Conservation (phyloP, 306 rosid species). For the Canavalia gladiata region DNA sequence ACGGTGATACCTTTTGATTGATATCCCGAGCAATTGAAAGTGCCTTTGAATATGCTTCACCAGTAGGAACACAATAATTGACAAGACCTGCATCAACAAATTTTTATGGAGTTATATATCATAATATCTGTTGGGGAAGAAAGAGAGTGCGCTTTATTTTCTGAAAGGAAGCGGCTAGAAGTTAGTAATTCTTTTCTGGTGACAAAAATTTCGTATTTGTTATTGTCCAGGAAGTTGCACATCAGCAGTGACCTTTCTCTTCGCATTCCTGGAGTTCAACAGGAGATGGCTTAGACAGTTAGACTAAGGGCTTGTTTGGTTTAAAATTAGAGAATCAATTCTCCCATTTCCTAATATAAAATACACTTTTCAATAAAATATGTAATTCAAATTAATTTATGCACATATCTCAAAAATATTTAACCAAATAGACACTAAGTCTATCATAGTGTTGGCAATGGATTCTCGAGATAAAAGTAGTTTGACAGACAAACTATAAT, state of each 20-base stretch:
- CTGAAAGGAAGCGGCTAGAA: not conserved
- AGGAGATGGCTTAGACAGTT: not conserved
- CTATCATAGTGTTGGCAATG: conserved; percentile 1
- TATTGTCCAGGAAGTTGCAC: conserved; percentile 20
- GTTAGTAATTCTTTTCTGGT: not conserved
- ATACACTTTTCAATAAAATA: too few species aligned
- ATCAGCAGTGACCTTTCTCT: conserved; percentile 6
- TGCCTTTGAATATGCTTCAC: conserved; percentile 83
- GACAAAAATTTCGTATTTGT: not conserved
- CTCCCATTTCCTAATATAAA: too few species aligned
- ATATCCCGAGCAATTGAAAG: conserved; percentile 79
- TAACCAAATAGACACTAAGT: too few species aligned
- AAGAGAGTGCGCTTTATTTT: not conserved
- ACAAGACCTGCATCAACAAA: conserved; percentile 71
- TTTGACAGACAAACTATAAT: conserved; percentile 1
- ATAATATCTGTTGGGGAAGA: not conserved
- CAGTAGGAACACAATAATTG: conserved; percentile 83
- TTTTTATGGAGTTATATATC: conserved; percentile 35
- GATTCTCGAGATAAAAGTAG: conserved; percentile 6
- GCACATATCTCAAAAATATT: too few species aligned
- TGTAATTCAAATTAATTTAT: too few species aligned
- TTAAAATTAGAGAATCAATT: too few species aligned
- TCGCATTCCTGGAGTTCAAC: conserved; percentile 35
- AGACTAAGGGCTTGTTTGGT: too few species aligned
- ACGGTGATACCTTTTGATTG: conserved; percentile 74